phyloP scores from a whole-genome alignment of 345 rosid genomes.

The Eucalyptus coolabah region DNA sequence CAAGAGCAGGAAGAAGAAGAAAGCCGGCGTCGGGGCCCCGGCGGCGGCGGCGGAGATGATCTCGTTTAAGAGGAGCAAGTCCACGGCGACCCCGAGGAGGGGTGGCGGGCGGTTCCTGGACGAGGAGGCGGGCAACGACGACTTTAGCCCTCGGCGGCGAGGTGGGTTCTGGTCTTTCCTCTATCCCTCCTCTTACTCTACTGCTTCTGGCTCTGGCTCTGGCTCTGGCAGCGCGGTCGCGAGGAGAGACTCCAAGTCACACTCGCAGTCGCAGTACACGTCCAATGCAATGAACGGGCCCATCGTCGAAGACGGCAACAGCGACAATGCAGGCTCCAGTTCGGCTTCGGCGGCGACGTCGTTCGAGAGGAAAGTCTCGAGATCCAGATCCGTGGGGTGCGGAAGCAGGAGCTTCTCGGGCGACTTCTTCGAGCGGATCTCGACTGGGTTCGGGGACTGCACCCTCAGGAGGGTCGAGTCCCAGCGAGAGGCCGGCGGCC shows the following conservation, averaged over 20 bases:
- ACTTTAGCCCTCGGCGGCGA: not conserved
- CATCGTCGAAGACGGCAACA: not conserved
- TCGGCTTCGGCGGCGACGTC: not conserved
- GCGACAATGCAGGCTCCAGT: not conserved
- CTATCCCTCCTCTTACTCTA: constrained; percentile 36
- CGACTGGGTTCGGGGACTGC: constrained; percentile 97
- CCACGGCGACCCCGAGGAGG: constrained; percentile 36
- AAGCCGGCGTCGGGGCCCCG: constrained; percentile 19
- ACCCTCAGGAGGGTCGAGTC: constrained; percentile 91
- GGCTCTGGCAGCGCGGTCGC: not conserved
- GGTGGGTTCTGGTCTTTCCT: constrained; percentile 85
- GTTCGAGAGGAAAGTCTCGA: constrained; percentile 83
- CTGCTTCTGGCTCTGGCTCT: not conserved
- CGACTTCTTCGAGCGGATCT: constrained; percentile 92
- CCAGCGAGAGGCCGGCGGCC: constrained; percentile 68
- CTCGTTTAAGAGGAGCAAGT: constrained; percentile 77
- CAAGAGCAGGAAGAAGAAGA: constrained; percentile 39
- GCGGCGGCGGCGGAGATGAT: constrained; percentile 9
- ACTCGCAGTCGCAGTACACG: not conserved
- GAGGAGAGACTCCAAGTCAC: not conserved
- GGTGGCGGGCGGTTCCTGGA: constrained; percentile 17
- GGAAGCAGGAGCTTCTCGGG: constrained; percentile 98
- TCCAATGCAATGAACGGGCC: not conserved
- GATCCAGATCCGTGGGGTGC: constrained; percentile 98
- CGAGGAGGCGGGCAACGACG: constrained; percentile 28